Base-by-base conservation (phyloP, 2,329 filamentous ascomycete genomes). In the Calonectria fujianensis region DNA sequence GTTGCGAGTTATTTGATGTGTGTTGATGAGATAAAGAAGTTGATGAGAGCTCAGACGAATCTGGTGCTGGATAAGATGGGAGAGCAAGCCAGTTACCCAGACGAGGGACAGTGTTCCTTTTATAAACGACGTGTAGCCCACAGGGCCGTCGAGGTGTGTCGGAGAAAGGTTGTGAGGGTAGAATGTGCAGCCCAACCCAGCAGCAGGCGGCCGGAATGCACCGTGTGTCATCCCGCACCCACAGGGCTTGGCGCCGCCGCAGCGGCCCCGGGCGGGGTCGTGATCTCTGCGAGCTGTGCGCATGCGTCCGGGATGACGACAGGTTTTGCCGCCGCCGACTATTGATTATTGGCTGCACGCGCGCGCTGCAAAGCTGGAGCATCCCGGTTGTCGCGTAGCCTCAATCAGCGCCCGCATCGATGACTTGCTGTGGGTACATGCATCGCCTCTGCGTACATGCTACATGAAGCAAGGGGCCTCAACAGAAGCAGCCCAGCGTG, bases 251-350 rank as follows among this genome's bases (percentile, higher is more conserved):
- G 59, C 57, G 66, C 31, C 45, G 52, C 64, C 70, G 70, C 39
- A 51, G 41, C 70, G 64, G 70, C 39, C 32, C 66, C 71, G 66
- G 71, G 41, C 37, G 71, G 71, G 71, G 66, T 66, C 66, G 71
- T 41, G 57, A 63, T 20, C 24, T 39, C n/a, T 27, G 13, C 18
- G 59, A 51, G 50, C 48, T 39, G 52, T 39, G 52, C 31, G 24
- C 18, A 32, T 48, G 45, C 66, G 54, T 69, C 66, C 51, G 37
- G 35, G 27, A 69, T 39, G 66, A 20, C 57, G 57, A 39, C 57
- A 41, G 37, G 16, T 27, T 24, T 37, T 41, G 41, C 18, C 41
- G 41, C 41, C 41, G 41, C 41, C 24, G 7, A 41, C 35, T 63
- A 37, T 39, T 39, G 57, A 29, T 41, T 41, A 63, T 41, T 63